A percentile compares a stretch with the other conserved stretches of the same genome.
These are phyloP conservation scores for Phytophthora chlamydospora DNA, from an alignment of 352 stramenopile genomes.

Conservation along the genomic window DNA sequence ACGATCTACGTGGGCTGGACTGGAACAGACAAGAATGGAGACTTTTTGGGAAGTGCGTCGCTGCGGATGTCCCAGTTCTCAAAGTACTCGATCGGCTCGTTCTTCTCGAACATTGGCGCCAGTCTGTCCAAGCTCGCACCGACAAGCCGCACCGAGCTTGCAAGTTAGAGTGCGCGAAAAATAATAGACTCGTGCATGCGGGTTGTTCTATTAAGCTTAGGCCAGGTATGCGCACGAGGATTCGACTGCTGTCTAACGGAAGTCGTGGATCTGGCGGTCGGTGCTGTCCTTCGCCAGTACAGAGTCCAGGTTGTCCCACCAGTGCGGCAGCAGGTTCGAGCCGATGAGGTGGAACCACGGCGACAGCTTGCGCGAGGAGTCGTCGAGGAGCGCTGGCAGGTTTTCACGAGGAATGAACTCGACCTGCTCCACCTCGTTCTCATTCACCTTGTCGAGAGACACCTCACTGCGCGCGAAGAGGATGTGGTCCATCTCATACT, in stretches of 20 bases:
- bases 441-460: slow-evolving; percentile 86
- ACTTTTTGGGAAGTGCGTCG: slow-evolving; percentile 79
- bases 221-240: neutral
- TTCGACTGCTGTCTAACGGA: slow-evolving; percentile 33
- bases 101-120: slow-evolving; percentile 67
- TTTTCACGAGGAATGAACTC: slow-evolving; percentile 88
- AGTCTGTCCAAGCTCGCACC: slow-evolving; percentile 59
- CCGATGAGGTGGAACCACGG: slow-evolving; percentile 90
- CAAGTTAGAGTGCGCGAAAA: slow-evolving; percentile 9
- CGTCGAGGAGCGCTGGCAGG: slow-evolving; percentile 59
- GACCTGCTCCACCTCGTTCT: slow-evolving; percentile 93
- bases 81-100: slow-evolving; percentile 83
- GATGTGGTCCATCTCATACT: slow-evolving; percentile 99
- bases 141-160: slow-evolving; percentile 51
- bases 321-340: slow-evolving; percentile 64
- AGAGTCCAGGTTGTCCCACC: slow-evolving; percentile 75
- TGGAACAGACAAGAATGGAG: slow-evolving; percentile 75
- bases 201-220: slow-evolving; percentile 21
- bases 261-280: slow-evolving; percentile 69
- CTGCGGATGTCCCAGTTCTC: slow-evolving; percentile 86
- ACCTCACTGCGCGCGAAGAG: slow-evolving; percentile 91
- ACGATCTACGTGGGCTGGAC: slow-evolving; percentile 85
- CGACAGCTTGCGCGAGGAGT: slow-evolving; percentile 66
- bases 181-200: slow-evolving; percentile 13
- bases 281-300: slow-evolving; percentile 59